Evolutionary conservation across 495 filamentous ascomycete genomes (phyloP), one percentile per base, ranked within the genome.

Genomic region (Penicillium cinerascens): DNA sequence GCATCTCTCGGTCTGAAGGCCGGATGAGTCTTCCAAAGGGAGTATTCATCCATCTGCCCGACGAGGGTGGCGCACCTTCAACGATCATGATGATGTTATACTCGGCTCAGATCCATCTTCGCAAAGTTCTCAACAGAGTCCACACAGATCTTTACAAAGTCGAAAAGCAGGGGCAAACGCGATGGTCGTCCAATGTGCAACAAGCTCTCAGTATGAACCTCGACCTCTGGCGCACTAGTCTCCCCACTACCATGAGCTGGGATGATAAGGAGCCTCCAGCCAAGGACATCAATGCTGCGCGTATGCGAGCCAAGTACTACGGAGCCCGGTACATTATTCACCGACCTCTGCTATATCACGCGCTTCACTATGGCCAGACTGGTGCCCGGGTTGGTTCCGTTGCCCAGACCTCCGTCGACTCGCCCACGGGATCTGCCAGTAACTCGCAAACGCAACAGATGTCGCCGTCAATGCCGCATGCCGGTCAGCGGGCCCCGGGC

Each of bases 281-380:
- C 2, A 56, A 52, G 2, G 86, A 96, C 25, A 93, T 98, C 49
- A 85, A 96, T 20, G 77, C 79, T 6, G 92, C 93, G 16, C 84
- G 93, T 4, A 78, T 97, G 44, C 83, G 93, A 23, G 93, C 89
- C 6, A 98, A 98, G 61, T 97, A 92, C 68, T 97, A 90, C 71
- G 93, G 93, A 20, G 92, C 91, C 0, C 79, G 83, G 38, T 91
- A 95, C 42, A 91, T 98, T 63, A 91, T 93, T 15, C 87, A 92
- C 64, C 80, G 93, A 33, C 89, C 88, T 2, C 87, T 93, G 53
- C 69, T 98, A 13, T 81, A 83, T 50, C 66, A 84, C 61, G 75
- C 80, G 50, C 68, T 92, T 64, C 69, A 88, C 78, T 55, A 73
- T 42, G 60, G 56, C 71, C 48, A 61, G 44, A 41, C 64, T n/a